A percentile compares a stretch with the other conserved stretches of the same genome.
Evolutionary conservation across 148 eudicot species (phyloP).

Genomic region (Vaccinium darrowii): DNA sequence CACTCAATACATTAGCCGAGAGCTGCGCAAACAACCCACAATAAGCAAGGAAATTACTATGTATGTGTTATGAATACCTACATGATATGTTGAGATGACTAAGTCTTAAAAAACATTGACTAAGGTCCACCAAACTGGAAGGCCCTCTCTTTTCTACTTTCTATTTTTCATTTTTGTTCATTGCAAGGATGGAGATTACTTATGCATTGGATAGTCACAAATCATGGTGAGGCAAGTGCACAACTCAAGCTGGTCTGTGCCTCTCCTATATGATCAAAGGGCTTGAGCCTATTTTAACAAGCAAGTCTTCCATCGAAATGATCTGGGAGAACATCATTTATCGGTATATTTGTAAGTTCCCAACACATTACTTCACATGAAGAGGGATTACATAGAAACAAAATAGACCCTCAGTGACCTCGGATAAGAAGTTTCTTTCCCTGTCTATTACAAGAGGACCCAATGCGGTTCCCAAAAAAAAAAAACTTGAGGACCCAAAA

Average conservation of each 20-base stretch:
- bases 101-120: not conserved
- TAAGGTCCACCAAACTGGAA: not conserved
- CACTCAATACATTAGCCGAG: conserved; percentile 51
- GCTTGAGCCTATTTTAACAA: not conserved
- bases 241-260: not conserved
- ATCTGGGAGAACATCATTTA: not conserved
- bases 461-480: too few species aligned
- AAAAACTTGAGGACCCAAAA: not conserved
- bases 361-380: not conserved
- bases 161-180: not conserved
- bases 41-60: not conserved
- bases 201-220: too few species aligned
- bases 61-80: not conserved
- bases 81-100: not conserved
- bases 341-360: not conserved
- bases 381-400: not conserved
- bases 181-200: too few species aligned
- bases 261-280: not conserved
- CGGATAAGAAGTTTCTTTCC: not conserved
- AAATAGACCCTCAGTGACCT: not conserved
- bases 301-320: not conserved
- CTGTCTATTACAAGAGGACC: not conserved
- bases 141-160: not conserved
- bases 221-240: too few species aligned
- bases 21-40: conserved; percentile 52